phyloP scores from a whole-genome alignment of 1,284 basidiomycete genomes.

The Pyrrhoderma noxium region DNA sequence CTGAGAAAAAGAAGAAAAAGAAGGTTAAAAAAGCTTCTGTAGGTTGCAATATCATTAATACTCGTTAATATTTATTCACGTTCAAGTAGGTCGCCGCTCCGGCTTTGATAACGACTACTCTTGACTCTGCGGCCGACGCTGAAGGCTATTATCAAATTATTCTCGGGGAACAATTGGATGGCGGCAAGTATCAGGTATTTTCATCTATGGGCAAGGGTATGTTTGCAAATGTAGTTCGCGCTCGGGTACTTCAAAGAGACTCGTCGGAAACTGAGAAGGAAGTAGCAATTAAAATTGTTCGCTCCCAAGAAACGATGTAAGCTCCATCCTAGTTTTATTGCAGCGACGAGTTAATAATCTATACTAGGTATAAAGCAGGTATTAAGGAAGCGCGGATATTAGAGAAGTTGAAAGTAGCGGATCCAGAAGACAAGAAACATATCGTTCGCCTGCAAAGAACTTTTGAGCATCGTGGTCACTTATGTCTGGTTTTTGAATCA shows the following conservation, averaged over 20 bases:
- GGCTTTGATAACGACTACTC: conserved; percentile 59
- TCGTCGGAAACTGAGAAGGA: conserved; percentile 62
- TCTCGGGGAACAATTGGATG: conserved; percentile 90
- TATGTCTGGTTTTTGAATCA: conserved; percentile 95
- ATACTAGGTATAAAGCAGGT: conserved; percentile 84
- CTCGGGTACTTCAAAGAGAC: conserved; percentile 74
- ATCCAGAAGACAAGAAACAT: conserved; percentile 96
- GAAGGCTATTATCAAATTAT: conserved; percentile 97
- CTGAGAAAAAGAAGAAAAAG: conserved; percentile 53
- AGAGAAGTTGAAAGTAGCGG: conserved; percentile 78
- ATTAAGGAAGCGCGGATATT: conserved; percentile 89
- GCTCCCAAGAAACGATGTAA: conserved; percentile 95
- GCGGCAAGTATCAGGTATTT: conserved; percentile 90
- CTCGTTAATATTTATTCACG: conserved; percentile 10
- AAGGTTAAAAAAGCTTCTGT: conserved; percentile 51
- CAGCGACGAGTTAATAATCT: conserved; percentile 11
- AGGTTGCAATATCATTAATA: conserved; percentile 24
- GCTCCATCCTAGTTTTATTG: conserved; percentile 25
- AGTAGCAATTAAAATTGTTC: conserved; percentile 96
- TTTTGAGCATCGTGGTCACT: conserved; percentile 95
- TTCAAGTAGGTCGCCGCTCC: conserved; percentile 47
- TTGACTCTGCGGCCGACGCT: conserved; percentile 74
- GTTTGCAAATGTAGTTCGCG: conserved; percentile 95
- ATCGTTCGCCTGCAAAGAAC: conserved; percentile 85
- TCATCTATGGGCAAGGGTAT: conserved; percentile 95